These are phyloP conservation scores for Colletotrichum limetticola DNA, from an alignment of 2,329 filamentous ascomycete species.

Conservation along the genomic window DNA sequence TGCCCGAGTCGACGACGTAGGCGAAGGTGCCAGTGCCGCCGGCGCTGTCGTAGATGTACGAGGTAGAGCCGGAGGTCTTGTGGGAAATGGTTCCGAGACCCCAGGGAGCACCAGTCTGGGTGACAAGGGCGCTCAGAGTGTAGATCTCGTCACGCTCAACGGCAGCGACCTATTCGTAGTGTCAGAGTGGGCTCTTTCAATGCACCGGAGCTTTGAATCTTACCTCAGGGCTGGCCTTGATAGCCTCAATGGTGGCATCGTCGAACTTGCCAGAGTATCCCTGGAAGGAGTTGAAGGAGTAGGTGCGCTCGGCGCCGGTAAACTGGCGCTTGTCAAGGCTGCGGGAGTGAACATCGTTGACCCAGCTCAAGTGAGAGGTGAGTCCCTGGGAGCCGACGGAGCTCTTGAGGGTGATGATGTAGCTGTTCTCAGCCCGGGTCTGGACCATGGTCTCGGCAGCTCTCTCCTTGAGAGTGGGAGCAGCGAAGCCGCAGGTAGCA, in stretches of 20 bases:
- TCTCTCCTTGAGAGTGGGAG: conserved; percentile 22
- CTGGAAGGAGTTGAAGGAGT: conserved; percentile 46
- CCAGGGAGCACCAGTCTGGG: conserved; percentile 52
- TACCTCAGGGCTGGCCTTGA: conserved; percentile 53
- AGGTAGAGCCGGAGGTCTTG: conserved; percentile 44
- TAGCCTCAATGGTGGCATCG: conserved; percentile 50
- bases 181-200: background rate
- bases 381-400: conserved; percentile 39
- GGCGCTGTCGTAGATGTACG: conserved; percentile 54
- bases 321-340: conserved; percentile 45
- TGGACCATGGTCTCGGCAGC: conserved; percentile 9
- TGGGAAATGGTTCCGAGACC: conserved; percentile 58
- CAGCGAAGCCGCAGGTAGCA: conserved; percentile 30
- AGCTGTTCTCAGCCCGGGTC: conserved; percentile 49
- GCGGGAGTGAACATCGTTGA: conserved; percentile 44
- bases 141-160: conserved; percentile 46
- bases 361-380: conserved; percentile 43
- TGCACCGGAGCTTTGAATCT: conserved; percentile 28
- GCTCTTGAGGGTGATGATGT: conserved; percentile 58
- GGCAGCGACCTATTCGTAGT: conserved; percentile 42
- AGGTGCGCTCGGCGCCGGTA: conserved; percentile 28
- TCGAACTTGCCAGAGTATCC: conserved; percentile 58
- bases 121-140: conserved; percentile 40
- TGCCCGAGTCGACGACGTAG: conserved; percentile 68
- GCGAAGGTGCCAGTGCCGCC: conserved; percentile 55